A percentile compares a stretch with the other conserved stretches of the same genome.
These are phyloP conservation scores for Ampelomyces quisqualis DNA, from an alignment of 2,329 filamentous ascomycete genomes.

Conservation along the genomic window DNA sequence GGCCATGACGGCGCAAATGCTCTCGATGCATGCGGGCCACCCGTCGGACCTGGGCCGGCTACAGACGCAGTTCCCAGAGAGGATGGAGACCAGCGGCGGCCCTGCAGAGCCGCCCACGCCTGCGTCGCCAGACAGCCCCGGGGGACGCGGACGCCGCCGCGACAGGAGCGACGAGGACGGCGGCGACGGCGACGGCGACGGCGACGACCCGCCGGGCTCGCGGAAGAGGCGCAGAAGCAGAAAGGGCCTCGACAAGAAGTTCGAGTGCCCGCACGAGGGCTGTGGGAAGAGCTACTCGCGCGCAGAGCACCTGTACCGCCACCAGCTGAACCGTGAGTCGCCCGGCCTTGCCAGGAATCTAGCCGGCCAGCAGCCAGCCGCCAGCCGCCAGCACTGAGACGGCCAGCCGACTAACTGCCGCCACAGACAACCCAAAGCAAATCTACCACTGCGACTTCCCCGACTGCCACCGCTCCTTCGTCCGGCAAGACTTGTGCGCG, in stretches of 20 bases:
- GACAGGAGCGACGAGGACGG: slow-evolving; percentile 36
- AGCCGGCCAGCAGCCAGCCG: too few species aligned
- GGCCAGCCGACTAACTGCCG: too few species aligned
- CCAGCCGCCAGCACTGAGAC: not conserved
- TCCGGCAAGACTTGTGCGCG: slow-evolving; percentile 88
- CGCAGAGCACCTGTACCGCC: slow-evolving; percentile 93
- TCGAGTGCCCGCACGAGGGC: slow-evolving; percentile 72
- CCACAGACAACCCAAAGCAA: slow-evolving; percentile 81
- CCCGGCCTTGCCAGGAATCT: too few species aligned
- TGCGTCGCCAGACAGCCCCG: slow-evolving; percentile 39
- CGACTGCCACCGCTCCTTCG: slow-evolving; percentile 86
- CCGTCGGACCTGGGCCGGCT: slow-evolving; percentile 40
- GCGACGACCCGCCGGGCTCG: slow-evolving; percentile 33
- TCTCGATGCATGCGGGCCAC: slow-evolving; percentile 43
- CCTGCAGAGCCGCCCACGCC: slow-evolving; percentile 35
- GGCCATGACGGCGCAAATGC: slow-evolving; percentile 44
- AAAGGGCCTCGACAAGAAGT: slow-evolving; percentile 75
- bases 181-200: slow-evolving; percentile 31
- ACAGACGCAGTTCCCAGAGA: slow-evolving; percentile 36
- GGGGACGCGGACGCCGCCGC: slow-evolving; percentile 42
- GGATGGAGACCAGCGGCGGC: slow-evolving; percentile 36
- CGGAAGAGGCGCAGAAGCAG: slow-evolving; percentile 68
- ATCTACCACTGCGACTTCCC: slow-evolving; percentile 93
- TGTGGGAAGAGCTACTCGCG: slow-evolving; percentile 97
- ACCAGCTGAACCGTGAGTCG: slow-evolving; percentile 90